These are phyloP conservation scores for Boletus rubescentipes DNA, from an alignment of 768 basidiomycete genomes.

Conservation along the genomic window DNA sequence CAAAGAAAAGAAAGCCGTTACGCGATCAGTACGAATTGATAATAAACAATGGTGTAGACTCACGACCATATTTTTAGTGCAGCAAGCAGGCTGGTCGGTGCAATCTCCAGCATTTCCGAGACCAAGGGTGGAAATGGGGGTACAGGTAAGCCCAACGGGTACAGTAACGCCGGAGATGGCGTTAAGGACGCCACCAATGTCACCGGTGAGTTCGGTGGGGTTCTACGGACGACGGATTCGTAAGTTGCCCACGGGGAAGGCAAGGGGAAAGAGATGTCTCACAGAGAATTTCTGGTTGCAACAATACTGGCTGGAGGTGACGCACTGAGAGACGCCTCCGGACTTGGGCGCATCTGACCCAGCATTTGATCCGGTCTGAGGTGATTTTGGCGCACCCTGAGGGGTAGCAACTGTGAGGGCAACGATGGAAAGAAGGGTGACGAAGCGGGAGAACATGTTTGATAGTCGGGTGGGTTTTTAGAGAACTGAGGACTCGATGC, in stretches of 20 bases:
- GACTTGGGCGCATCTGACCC: no score
- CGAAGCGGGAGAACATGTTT: constrained; percentile 10
- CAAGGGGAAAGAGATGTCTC: neutral
- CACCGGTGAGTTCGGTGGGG: neutral
- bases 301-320: neutral
- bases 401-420: constrained; percentile 3
- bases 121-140: no score
- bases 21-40: no score
- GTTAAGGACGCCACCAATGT: neutral
- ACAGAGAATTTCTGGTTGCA: neutral
- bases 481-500: neutral
- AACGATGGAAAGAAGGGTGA: constrained; percentile 7
- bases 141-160: no score
- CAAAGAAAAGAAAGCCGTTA: no score
- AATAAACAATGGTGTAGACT: no score
- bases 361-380: no score
- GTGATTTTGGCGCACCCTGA: constrained; percentile 1
- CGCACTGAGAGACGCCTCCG: no score
- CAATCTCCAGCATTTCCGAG: no score
- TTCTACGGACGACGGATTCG: neutral
- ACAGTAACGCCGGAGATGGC: neutral
- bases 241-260: neutral
- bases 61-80: no score
- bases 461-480: neutral
- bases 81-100: no score